phyloP scores from a whole-genome alignment of 169 alveolate genomes.

The Blepharisma undulans region DNA sequence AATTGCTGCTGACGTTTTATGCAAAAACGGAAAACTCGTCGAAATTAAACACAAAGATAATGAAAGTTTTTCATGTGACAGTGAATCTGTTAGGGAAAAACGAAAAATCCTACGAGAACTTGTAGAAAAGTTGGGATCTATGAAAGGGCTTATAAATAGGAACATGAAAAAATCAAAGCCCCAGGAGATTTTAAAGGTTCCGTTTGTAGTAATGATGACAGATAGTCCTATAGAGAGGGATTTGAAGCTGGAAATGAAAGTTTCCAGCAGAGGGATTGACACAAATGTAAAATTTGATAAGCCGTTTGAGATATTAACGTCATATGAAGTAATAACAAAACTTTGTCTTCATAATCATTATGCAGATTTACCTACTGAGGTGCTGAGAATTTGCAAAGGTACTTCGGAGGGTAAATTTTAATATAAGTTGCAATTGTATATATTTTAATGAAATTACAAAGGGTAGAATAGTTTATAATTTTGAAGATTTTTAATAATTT shows the following conservation, averaged over 20 bases:
- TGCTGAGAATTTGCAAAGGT: neutral
- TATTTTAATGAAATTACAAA: neutral
- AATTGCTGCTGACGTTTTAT: conserved; percentile 72
- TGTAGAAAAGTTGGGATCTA: neutral
- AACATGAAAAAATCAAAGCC: neutral
- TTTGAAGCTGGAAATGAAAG: neutral
- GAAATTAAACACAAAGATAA: neutral
- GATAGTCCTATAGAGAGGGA: neutral
- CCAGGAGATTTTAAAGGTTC: neutral
- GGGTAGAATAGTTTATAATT: neutral
- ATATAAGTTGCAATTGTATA: neutral
- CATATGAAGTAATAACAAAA: neutral
- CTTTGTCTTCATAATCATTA: neutral
- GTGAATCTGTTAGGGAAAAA: neutral
- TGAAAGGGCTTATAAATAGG: neutral
- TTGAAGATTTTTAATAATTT: neutral
- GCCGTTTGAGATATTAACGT: neutral
- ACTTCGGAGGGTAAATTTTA: neutral
- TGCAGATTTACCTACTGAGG: neutral
- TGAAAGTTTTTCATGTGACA: neutral
- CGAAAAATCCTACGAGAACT: neutral
- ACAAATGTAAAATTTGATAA: neutral
- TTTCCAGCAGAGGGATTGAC: neutral
- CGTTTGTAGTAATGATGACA: neutral
- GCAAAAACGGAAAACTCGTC: conserved; percentile 62